phyloP scores from a whole-genome alignment of 306 rosid genomes.

The Fragaria vesca region DNA sequence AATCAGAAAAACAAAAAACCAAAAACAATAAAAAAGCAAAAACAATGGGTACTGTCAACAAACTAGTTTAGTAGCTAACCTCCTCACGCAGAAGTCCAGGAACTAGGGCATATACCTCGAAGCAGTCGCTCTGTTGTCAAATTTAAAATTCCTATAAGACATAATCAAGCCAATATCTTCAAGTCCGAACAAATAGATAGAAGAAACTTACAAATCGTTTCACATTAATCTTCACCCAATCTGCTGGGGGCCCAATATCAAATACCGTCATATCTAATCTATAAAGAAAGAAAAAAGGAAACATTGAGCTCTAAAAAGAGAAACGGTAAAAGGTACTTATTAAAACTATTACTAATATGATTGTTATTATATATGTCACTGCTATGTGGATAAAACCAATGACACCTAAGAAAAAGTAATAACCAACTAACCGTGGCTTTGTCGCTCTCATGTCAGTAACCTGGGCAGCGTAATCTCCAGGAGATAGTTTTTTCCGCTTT shows the following conservation, averaged over 20 bases:
- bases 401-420: constrained; percentile 1
- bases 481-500: constrained; percentile 64
- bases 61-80: constrained; percentile 33
- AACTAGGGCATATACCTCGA: constrained; percentile 71
- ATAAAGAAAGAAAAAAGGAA: constrained; percentile 14
- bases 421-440: constrained; percentile 72
- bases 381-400: not conserved
- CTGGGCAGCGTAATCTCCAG: constrained; percentile 45
- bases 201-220: constrained; percentile 60
- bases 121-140: constrained; percentile 55
- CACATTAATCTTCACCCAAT: constrained; percentile 79
- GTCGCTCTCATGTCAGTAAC: constrained; percentile 57
- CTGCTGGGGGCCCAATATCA: constrained; percentile 75
- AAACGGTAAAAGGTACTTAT: not conserved
- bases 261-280: constrained; percentile 55
- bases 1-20: not conserved
- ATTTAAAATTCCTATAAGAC: not conserved
- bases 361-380: not conserved
- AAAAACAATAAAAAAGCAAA: not conserved
- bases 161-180: not conserved
- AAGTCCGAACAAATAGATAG: not conserved
- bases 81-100: constrained; percentile 83
- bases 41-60: not conserved
- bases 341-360: not conserved
- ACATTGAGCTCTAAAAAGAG: not conserved